Conservation (phyloP, 495 filamentous ascomycete genomes). For the Trichoderma parareesei region DNA sequence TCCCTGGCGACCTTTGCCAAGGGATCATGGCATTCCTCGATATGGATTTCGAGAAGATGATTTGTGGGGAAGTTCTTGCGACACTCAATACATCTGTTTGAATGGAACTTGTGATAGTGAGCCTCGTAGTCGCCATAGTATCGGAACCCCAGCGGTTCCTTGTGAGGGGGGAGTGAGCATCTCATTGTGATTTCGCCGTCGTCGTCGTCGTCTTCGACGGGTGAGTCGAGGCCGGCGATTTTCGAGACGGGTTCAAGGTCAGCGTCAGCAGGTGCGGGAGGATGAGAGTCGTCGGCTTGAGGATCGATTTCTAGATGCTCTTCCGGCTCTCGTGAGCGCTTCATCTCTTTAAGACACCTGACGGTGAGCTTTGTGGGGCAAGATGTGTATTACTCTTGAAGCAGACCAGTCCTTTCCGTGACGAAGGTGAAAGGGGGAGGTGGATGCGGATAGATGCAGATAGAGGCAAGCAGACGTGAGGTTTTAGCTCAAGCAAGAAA, state of each 20-base stretch:
- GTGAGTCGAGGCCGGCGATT: conserved; percentile 35
- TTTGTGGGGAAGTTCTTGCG: conserved; percentile 67
- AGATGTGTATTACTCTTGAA: neutral
- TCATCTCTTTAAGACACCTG: conserved; percentile 26
- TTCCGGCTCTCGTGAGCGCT: conserved; percentile 46
- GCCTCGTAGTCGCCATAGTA: conserved; percentile 78
- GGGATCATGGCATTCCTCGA: conserved; percentile 86
- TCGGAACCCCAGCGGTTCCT: conserved; percentile 55
- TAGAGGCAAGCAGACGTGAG: neutral
- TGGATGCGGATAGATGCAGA: neutral
- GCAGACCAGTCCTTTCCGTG: neutral
- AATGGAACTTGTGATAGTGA: conserved; percentile 75
- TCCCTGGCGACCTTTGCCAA: conserved; percentile 62
- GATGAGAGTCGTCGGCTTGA: conserved; percentile 6
- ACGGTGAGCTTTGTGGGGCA: conserved; percentile 4
- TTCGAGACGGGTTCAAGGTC: conserved; percentile 29
- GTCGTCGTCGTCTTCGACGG: conserved; percentile 15
- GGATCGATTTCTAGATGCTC: conserved; percentile 24
- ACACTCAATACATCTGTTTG: conserved; percentile 78
- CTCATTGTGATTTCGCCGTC: conserved; percentile 30
- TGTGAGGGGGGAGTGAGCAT: conserved; percentile 75
- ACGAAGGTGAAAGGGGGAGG: neutral
- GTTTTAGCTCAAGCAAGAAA: neutral
- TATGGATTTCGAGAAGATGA: conserved; percentile 71
- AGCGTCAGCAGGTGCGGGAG: conserved; percentile 3